phyloP scores from a whole-genome alignment of 441 rosid species.

The Euphorbia schlechtendalii region DNA sequence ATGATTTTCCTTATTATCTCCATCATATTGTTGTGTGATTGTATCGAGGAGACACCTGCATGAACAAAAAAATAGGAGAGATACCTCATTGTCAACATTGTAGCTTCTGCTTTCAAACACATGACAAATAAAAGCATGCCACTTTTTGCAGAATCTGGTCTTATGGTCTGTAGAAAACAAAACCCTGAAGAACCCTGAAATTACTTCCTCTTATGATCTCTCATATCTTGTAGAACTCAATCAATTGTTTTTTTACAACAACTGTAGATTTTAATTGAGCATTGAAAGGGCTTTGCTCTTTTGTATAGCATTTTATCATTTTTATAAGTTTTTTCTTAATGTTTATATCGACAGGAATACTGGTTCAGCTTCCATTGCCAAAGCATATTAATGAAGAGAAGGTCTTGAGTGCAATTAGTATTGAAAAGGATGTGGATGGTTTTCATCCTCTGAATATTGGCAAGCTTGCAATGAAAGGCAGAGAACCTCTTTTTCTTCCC shows the following conservation, averaged over 20 bases:
- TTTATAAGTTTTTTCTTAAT: neutral
- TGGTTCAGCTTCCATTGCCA: conserved; percentile 89
- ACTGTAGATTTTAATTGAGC: no score
- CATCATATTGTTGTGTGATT: neutral
- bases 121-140: neutral
- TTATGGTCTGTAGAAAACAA: neutral
- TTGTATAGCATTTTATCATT: neutral
- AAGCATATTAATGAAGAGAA: conserved; percentile 85
- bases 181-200: neutral
- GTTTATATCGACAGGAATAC: conserved; percentile 46
- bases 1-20: neutral
- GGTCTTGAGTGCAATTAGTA: conserved; percentile 63
- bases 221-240: neutral
- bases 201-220: neutral
- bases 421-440: conserved; percentile 89
- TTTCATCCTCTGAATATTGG: conserved; percentile 95
- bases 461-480: conserved; percentile 95
- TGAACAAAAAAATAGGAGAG: neutral
- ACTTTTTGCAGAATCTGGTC: neutral
- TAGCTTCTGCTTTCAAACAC: neutral
- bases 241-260: neutral
- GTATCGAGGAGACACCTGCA: neutral
- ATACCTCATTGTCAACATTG: neutral
- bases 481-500: conserved; percentile 86
- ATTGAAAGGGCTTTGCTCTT: neutral